These are phyloP conservation scores for Venturia pyrina DNA, from an alignment of 2,329 filamentous ascomycete genomes.

Conservation along the genomic window DNA sequence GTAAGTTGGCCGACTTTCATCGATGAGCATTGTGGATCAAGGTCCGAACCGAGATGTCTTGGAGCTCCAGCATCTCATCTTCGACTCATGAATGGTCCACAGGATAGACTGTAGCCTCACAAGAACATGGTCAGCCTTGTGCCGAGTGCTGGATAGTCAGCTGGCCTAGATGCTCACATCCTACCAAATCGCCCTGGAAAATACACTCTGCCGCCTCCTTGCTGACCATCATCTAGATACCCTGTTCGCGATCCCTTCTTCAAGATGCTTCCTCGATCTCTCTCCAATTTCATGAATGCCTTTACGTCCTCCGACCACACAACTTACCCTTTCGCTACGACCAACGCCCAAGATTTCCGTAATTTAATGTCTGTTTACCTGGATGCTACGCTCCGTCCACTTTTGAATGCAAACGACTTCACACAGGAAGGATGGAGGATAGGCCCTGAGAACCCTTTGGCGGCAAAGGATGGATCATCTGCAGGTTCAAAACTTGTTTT, in stretches of 20 bases:
- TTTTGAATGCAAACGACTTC: conserved; percentile 86
- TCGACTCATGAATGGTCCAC: conserved; percentile 4
- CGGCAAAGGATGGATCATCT: conserved; percentile 25
- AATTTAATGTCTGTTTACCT: conserved; percentile 96
- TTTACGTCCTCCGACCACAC: conserved; percentile 96
- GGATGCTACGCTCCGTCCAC: conserved; percentile 81
- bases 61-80: neutral
- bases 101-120: neutral
- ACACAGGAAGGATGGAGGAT: conserved; percentile 95
- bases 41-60: neutral
- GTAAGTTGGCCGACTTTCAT: conserved; percentile 33
- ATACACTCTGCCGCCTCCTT: neutral
- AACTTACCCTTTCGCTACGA: conserved; percentile 95
- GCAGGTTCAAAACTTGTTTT: conserved; percentile 60
- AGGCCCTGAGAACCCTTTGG: conserved; percentile 74
- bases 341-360: conserved; percentile 87
- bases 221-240: conserved; percentile 46
- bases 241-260: conserved; percentile 99
- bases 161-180: neutral
- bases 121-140: neutral
- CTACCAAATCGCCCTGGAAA: no score
- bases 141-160: neutral
- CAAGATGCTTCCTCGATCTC: conserved; percentile 95
- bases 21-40: neutral
- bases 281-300: conserved; percentile 99